Evolutionary conservation across 2,329 filamentous ascomycete species (phyloP).

Genomic region (Eutypa lata): DNA sequence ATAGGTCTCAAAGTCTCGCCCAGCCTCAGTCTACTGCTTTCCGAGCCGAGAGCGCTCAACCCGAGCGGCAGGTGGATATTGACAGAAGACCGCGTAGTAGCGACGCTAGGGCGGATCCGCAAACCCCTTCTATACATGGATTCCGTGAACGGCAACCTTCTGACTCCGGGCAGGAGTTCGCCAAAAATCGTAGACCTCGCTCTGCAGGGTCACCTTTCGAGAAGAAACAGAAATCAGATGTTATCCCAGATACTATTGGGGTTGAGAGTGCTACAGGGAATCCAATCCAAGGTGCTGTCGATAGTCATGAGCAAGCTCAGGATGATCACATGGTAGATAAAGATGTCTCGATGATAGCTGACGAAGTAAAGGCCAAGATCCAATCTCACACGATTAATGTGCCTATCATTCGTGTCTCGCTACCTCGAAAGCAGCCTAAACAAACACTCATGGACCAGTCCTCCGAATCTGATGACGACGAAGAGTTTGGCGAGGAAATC

Average conservation of each 20-base stretch:
- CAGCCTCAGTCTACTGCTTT: slow-evolving; percentile 33
- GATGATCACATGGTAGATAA: slow-evolving; percentile 6
- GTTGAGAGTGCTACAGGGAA: slow-evolving; percentile 11
- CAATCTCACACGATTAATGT: slow-evolving; percentile 15
- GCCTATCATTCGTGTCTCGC: slow-evolving; percentile 32
- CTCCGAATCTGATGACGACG: slow-evolving; percentile 54
- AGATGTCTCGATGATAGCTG: neutral
- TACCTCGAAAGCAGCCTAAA: slow-evolving; percentile 35
- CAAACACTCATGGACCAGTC: slow-evolving; percentile 37
- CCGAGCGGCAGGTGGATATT: slow-evolving; percentile 39
- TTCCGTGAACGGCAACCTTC: slow-evolving; percentile 16
- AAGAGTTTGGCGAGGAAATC: slow-evolving; percentile 58
- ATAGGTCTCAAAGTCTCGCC: slow-evolving; percentile 48
- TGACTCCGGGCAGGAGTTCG: slow-evolving; percentile 13
- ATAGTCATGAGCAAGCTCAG: neutral
- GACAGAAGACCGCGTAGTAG: slow-evolving; percentile 50
- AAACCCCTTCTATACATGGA: slow-evolving; percentile 11
- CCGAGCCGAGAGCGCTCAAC: slow-evolving; percentile 33
- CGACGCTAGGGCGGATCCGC: slow-evolving; percentile 45
- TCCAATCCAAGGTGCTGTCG: neutral
- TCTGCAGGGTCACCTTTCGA: slow-evolving; percentile 21
- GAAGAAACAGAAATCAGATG: slow-evolving; percentile 17
- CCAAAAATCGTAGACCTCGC: slow-evolving; percentile 14
- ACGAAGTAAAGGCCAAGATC: slow-evolving; percentile 9
- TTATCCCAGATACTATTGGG: slow-evolving; percentile 8